Conservation (phyloP, 495 filamentous ascomycete genomes). For the Neurospora discreta region DNA sequence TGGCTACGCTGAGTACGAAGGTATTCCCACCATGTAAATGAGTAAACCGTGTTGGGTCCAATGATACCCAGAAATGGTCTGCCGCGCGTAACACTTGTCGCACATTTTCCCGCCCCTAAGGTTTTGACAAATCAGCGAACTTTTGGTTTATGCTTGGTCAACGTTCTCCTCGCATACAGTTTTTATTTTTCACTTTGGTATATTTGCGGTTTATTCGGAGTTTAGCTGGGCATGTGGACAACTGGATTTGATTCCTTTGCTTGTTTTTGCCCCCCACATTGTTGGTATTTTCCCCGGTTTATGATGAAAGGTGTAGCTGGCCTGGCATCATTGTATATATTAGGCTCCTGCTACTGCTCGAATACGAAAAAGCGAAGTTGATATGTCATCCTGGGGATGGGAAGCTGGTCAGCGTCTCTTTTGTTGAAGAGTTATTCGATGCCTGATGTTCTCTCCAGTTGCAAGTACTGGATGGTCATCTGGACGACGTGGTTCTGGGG, state of each 20-base stretch:
- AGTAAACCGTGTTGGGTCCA: not conserved
- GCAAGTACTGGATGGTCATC: not conserved
- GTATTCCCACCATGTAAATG: conserved; percentile 52
- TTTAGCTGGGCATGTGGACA: not conserved
- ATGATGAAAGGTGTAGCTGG: not conserved
- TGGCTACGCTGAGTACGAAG: conserved; percentile 87
- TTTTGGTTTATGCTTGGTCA: not conserved
- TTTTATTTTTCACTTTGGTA: not conserved
- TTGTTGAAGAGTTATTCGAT: not conserved
- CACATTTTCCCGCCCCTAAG: not conserved
- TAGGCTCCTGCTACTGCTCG: not conserved
- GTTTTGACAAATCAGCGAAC: not conserved
- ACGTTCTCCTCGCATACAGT: not conserved
- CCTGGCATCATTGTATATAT: not conserved
- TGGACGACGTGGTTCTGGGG: not conserved
- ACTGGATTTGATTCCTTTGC: not conserved
- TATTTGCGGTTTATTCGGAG: not conserved
- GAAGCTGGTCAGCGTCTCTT: not conserved
- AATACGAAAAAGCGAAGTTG: not conserved
- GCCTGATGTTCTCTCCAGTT: not conserved
- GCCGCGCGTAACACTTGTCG: not conserved
- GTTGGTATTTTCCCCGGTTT: not conserved
- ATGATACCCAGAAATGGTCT: not conserved
- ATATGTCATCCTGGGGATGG: not conserved
- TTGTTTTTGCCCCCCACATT: not conserved